Evolutionary conservation across 208 protist genomes (phyloP).

Genomic region (Jaenimonas drosophilae): DNA sequence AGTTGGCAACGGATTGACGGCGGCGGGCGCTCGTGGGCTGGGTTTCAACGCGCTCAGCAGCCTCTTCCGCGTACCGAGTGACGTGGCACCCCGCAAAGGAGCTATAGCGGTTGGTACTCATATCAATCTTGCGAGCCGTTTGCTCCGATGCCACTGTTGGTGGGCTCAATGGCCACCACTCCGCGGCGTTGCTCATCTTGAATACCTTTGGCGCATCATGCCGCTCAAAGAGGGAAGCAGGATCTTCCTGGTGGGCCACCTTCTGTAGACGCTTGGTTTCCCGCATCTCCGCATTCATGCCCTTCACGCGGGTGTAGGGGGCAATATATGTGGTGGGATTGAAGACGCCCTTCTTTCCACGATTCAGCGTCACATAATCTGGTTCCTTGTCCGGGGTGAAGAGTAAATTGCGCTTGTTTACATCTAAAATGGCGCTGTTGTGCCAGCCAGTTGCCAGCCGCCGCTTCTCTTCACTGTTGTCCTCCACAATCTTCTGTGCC

Average conservation of each 20-base stretch:
- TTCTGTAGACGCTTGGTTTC: constrained; percentile 11
- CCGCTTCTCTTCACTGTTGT: constrained; percentile 25
- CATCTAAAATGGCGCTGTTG: constrained; percentile 16
- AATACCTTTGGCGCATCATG: constrained; percentile 27
- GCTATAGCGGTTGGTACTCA: constrained; percentile 24
- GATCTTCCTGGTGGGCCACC: constrained; percentile 8
- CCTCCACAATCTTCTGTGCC: constrained; percentile 22
- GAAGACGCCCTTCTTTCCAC: constrained; percentile 6
- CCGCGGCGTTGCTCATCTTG: constrained; percentile 77
- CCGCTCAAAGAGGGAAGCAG: constrained; percentile 12
- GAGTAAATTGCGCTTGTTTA: constrained; percentile 11
- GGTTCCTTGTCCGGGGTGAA: constrained; percentile 1
- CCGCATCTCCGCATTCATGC: constrained; percentile 16
- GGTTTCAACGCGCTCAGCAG: too few relatives aligned
- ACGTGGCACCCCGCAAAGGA: too few relatives aligned
- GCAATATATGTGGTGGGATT: constrained; percentile 27
- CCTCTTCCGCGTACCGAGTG: too few relatives aligned
- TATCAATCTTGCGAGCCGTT: constrained; percentile 5
- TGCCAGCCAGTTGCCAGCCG: constrained; percentile 25
- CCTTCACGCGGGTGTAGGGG: constrained; percentile 19
- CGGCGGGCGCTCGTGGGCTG: too few relatives aligned
- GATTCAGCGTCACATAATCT: constrained; percentile 24
- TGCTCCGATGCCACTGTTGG: constrained; percentile 26
- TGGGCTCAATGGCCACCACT: constrained; percentile 64
- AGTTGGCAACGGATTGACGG: too few relatives aligned